These are phyloP conservation scores for Setomelanomma holmii DNA, from an alignment of 2,329 filamentous ascomycete species.

Conservation along the genomic window DNA sequence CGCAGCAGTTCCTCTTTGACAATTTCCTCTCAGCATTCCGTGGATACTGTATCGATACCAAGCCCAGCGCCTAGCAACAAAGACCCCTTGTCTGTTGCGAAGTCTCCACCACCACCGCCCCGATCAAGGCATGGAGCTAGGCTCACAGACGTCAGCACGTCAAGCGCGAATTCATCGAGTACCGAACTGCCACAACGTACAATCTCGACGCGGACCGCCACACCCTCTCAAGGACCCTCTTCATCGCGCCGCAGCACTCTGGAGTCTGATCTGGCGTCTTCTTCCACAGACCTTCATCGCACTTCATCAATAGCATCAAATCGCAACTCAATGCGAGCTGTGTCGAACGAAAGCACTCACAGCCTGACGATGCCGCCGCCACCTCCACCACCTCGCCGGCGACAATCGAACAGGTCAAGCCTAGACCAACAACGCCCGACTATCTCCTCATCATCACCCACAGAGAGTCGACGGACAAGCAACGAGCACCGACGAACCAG, in stretches of 20 bases:
- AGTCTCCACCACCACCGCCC: constrained; percentile 44
- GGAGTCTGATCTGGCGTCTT: constrained; percentile 32
- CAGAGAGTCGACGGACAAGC: constrained; percentile 38
- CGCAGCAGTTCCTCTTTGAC: constrained; percentile 47
- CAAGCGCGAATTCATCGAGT: constrained; percentile 39
- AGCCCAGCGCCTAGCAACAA: constrained; percentile 23
- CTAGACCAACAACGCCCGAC: constrained; percentile 39
- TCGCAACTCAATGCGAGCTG: constrained; percentile 30
- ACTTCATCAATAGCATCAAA: constrained; percentile 37
- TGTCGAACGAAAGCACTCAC: constrained; percentile 34
- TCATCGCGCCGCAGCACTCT: constrained; percentile 35
- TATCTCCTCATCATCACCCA: constrained; percentile 26
- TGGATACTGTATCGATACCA: constrained; percentile 25
- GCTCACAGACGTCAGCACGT: constrained; percentile 27
- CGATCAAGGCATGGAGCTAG: constrained; percentile 41
- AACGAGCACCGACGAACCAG: constrained; percentile 34
- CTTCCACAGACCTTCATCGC: constrained; percentile 26
- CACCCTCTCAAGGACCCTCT: constrained; percentile 26
- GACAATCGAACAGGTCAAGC: constrained; percentile 42
- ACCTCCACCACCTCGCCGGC: constrained; percentile 42
- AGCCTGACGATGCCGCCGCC: constrained; percentile 32
- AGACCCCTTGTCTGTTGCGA: constrained; percentile 24
- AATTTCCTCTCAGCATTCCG: constrained; percentile 44
- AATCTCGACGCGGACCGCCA: constrained; percentile 23
- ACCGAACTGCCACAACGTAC: constrained; percentile 36